Base-by-base conservation (phyloP, 305 asterid genomes). In the Plantago lanceolata region DNA sequence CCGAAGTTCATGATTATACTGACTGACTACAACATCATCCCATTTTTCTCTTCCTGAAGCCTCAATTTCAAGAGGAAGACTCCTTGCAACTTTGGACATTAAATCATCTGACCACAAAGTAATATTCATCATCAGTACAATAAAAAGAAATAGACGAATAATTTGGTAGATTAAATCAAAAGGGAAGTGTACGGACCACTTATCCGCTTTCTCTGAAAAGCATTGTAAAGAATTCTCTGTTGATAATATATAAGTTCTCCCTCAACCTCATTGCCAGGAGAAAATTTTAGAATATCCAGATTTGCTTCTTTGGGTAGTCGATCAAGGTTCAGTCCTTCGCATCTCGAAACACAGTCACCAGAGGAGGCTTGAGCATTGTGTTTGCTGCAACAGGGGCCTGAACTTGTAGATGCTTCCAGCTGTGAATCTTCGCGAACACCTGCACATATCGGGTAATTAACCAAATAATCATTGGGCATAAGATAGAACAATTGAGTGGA, bases 231-330 rank as follows among this genome's bases (percentile, higher is more conserved):
- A 58, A 94, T 91, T 61, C 72, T 76, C 21, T 84, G 86, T 74
- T 94, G 99, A 72, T 78, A 78, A 76, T 82, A 94, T 57, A 90
- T 51, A 59, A 94, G 94, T 71, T 88, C 96, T 71, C 97, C 97
- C 79, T 88, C 99, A 63, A 94, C 90, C 76, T 88, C 97, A 82
- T 90, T 96, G 49, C 66, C 76, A n/a, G 97, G 96, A 72, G 96
- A 86, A 64, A 81, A 69, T 57, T 83, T 76, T 61, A 79, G 75
- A 58, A 86, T 72, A 72, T 77, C 88, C 75, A 72, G 60, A 57
- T 82, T 78, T 68, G 80, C 70, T 54, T 88, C 79, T 70, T 74
- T 78, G 57, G 60, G 72, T 72, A 84, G 74, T 66, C 80, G 84
- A 66, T 84, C 89, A 52, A 83, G 76, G 73, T 77, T 69, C 51